A percentile compares a stretch with the other conserved stretches of the same genome.
phyloP scores from a whole-genome alignment of 768 basidiomycete species.

The Suillus variegatus region DNA sequence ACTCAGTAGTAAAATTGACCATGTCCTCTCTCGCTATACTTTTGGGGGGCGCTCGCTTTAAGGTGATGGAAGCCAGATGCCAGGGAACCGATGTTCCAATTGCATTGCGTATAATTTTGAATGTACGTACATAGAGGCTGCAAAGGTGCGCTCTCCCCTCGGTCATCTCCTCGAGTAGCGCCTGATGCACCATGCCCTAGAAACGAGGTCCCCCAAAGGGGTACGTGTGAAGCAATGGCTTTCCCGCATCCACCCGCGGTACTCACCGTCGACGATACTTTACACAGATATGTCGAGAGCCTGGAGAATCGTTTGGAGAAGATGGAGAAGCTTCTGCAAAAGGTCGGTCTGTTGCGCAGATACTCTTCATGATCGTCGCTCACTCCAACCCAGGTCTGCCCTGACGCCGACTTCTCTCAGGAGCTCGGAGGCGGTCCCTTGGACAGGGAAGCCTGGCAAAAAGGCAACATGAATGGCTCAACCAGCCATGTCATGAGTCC shows the following conservation, averaged over 20 bases:
- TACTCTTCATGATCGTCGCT: constrained; percentile 9
- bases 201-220: constrained; percentile 44
- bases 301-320: constrained; percentile 64
- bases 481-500: constrained; percentile 18
- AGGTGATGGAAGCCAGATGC: constrained; percentile 67
- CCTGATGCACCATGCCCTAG: constrained; percentile 19
- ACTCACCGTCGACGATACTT: constrained; percentile 1
- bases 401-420: constrained; percentile 60
- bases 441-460: constrained; percentile 40
- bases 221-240: constrained; percentile 17
- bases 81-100: constrained; percentile 55
- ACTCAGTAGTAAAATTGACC: not conserved
- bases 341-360: constrained; percentile 34
- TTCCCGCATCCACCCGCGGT: not conserved
- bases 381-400: constrained; percentile 52
- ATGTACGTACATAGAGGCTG: constrained; percentile 59
- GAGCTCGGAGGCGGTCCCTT: constrained; percentile 50
- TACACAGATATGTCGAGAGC: constrained; percentile 56
- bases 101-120: constrained; percentile 48
- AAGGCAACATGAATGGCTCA: constrained; percentile 12
- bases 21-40: not conserved
- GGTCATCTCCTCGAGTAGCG: not conserved
- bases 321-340: constrained; percentile 60
- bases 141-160: constrained; percentile 41
- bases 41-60: constrained; percentile 3